Base-by-base conservation (phyloP, 805 yeast genomes). In the Ogataea neopini region DNA sequence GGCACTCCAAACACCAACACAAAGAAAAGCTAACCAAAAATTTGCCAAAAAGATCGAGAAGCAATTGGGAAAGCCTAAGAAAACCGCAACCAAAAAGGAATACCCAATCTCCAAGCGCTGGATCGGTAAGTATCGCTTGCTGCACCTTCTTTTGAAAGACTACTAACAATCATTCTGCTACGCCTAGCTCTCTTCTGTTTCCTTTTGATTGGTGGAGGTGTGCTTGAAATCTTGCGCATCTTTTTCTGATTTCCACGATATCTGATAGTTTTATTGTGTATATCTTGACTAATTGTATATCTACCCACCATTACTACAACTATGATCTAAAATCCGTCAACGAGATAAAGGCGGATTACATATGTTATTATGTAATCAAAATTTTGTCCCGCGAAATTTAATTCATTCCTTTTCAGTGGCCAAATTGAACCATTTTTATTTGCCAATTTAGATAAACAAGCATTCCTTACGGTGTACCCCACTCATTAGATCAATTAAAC, bases 1-100 rank as follows among this genome's bases (percentile, higher is more conserved):
- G 91, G 88, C 87, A 52, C 61, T 74, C 26, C 97, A 90, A 75
- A 86, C 96, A 19, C 91, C 94, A 48, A 83, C 79, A 60, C 96
- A 91, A 71, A 84, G 91, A 70, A 74, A 79, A 45, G 96, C 96
- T n/a, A 91, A 91, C 68, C 79, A 78, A 60, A 87, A 84, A 65
- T 92, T 83, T 67, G 88, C 86, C 59, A 86, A 84, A 68, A 77
- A 74, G 58, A 82, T 84, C 55, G 86, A 82, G 60, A 76, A 77
- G 54, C 83, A 84, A 64, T 83, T 79, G 73, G 97, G 97, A 47
- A 84, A 84, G 71, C 80, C 84, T 40, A 81, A 79, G 58, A 64
- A 70, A 11, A 66, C 57, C 36, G 61, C 62, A 36, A 52, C 66
- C 18, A 71, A 73, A 50, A 63, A 65, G 22, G 68, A 73, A 48